Percentiles rank a stretch among this genome's conserved stretches.
Evolutionary conservation across 179 eudicot genomes (phyloP).

Genomic region (Drosera spatulata): DNA sequence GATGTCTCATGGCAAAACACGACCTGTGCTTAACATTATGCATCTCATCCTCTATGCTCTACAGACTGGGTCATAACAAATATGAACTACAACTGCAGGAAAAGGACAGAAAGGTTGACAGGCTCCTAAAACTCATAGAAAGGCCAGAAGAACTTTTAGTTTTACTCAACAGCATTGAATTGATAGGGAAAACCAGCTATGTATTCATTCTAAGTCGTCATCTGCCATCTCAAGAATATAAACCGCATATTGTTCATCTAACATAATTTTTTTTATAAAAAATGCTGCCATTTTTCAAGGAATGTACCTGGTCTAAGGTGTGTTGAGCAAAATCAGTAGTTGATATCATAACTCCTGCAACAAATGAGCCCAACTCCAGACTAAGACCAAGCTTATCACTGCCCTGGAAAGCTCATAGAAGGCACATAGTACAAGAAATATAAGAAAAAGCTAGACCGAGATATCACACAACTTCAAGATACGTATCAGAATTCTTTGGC

Average conservation of each 20-base stretch:
- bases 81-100: too few species aligned
- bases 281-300: not conserved
- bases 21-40: too few species aligned
- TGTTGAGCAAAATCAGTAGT: constrained; percentile 94
- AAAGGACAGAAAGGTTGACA: too few species aligned
- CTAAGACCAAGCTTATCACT: constrained; percentile 97
- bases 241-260: not conserved
- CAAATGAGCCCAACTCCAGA: constrained; percentile 96
- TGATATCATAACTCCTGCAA: constrained; percentile 94
- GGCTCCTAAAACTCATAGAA: too few species aligned
- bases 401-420: constrained; percentile 48
- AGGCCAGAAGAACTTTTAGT: too few species aligned
- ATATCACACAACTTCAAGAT: not conserved
- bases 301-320: constrained; percentile 84
- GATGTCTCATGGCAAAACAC: not conserved
- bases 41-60: too few species aligned
- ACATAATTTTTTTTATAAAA: not conserved
- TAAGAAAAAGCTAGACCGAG: not conserved
- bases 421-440: not conserved
- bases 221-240: too few species aligned
- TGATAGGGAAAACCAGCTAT: too few species aligned
- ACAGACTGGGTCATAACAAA: too few species aligned
- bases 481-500: not conserved
- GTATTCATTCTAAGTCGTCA: too few species aligned
- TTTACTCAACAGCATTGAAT: too few species aligned